A percentile compares a stretch with the other conserved stretches of the same genome.
Conservation (phyloP, 2,329 filamentous ascomycete genomes). For the Nothophaeocryptopus gaeumannii region DNA sequence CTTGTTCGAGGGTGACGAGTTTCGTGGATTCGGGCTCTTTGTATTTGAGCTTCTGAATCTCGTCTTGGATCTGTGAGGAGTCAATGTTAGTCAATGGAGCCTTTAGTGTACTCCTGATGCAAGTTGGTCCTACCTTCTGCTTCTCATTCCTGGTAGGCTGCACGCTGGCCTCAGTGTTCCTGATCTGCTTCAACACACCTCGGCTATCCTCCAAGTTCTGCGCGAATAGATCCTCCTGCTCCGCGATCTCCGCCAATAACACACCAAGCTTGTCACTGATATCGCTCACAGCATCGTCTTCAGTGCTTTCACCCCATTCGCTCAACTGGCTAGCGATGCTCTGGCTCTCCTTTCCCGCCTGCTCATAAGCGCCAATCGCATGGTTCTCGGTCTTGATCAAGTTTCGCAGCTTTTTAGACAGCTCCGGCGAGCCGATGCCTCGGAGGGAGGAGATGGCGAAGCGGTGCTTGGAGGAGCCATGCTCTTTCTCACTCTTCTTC, state of each 20-base stretch:
- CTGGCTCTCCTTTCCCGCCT: conserved; percentile 77
- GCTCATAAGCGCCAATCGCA: conserved; percentile 78
- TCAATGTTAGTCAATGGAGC: background rate
- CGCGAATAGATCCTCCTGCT: conserved; percentile 87
- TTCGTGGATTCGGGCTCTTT: conserved; percentile 85
- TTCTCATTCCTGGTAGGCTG: conserved; percentile 88
- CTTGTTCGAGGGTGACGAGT: conserved; percentile 85
- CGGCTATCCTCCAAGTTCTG: conserved; percentile 84
- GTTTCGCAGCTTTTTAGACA: conserved; percentile 82
- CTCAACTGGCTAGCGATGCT: conserved; percentile 86
- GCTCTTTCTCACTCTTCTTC: conserved; percentile 48
- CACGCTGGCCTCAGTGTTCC: conserved; percentile 92
- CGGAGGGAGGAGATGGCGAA: conserved; percentile 87
- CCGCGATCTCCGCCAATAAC: conserved; percentile 84
- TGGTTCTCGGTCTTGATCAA: conserved; percentile 95
- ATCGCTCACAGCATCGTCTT: conserved; percentile 82
- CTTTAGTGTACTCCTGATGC: background rate
- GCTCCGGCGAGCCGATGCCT: conserved; percentile 74
- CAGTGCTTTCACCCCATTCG: conserved; percentile 92
- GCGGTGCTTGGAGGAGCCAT: conserved; percentile 56
- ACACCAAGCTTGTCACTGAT: conserved; percentile 95
- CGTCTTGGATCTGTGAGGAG: conserved; percentile 66
- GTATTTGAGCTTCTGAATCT: conserved; percentile 86
- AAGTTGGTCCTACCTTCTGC: conserved; percentile 54
- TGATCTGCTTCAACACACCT: conserved; percentile 79